Percentiles rank a stretch among this genome's conserved stretches.
Conservation (phyloP, 768 basidiomycete genomes). For the Mycena olivaceomarginata region DNA sequence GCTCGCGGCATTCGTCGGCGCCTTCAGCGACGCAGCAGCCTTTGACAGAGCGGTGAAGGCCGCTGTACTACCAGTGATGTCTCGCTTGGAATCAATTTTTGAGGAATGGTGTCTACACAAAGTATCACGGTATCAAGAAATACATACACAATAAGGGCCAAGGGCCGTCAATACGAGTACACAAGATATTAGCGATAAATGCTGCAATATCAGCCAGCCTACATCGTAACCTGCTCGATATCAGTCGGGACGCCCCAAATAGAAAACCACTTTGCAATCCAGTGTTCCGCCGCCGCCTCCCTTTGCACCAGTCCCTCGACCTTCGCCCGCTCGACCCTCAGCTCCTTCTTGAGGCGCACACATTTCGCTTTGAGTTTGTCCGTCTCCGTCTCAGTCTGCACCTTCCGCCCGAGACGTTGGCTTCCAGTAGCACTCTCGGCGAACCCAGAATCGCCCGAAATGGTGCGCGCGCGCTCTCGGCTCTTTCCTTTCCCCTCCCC, state of each 20-base stretch:
- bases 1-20: slow-evolving; percentile 82
- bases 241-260: slow-evolving; percentile 1
- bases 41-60: slow-evolving; percentile 74
- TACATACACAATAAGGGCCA: too few relatives aligned
- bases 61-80: too few relatives aligned
- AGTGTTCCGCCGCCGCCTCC: not conserved
- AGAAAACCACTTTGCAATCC: not conserved
- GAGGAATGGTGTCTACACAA: too few relatives aligned
- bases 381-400: slow-evolving; percentile 17
- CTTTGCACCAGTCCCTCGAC: slow-evolving; percentile 1
- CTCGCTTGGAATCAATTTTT: too few relatives aligned
- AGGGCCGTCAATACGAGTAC: too few relatives aligned
- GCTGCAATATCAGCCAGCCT: not conserved
- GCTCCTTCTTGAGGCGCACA: slow-evolving; percentile 11
- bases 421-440: not conserved
- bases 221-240: slow-evolving; percentile 8
- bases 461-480: slow-evolving; percentile 3
- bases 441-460: slow-evolving; percentile 23
- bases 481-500: slow-evolving; percentile 24
- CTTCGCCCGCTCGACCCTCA: slow-evolving; percentile 11
- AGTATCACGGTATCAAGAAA: too few relatives aligned
- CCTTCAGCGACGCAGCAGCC: slow-evolving; percentile 57
- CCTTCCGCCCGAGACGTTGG: slow-evolving; percentile 16
- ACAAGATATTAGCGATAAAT: slow-evolving; percentile 32
- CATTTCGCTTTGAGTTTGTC: not conserved